phyloP scores from a whole-genome alignment of 345 rosid species.

The Cardamine resedifolia region DNA sequence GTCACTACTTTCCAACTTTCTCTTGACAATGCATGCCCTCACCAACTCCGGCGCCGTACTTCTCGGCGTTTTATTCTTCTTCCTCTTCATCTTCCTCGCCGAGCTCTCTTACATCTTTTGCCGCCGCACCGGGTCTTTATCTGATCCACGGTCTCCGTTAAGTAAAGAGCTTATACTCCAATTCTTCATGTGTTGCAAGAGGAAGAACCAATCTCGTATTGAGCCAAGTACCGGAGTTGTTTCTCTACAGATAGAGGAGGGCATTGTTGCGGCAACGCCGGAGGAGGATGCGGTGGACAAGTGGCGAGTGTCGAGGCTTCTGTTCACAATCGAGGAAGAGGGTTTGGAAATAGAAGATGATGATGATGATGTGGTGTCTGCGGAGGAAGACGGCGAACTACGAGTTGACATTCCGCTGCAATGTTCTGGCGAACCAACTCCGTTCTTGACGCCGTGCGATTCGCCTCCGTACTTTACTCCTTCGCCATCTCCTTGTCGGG shows the following conservation, averaged over 20 bases:
- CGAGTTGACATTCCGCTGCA: slow-evolving; percentile 18
- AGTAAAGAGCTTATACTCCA: slow-evolving; percentile 31
- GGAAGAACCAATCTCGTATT: slow-evolving; percentile 29
- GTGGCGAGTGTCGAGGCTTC: slow-evolving; percentile 36
- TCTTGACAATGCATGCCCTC: slow-evolving; percentile 32
- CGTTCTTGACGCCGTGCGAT: slow-evolving; percentile 38
- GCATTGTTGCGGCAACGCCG: background rate
- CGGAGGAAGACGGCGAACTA: background rate
- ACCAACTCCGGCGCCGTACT: slow-evolving; percentile 36
- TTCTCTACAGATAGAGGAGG: slow-evolving; percentile 22
- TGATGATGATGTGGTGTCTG: slow-evolving; percentile 2
- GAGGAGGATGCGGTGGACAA: slow-evolving; percentile 13
- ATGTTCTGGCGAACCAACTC: slow-evolving; percentile 30
- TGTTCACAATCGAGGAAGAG: slow-evolving; percentile 38
- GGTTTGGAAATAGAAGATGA: slow-evolving; percentile 27
- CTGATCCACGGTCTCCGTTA: slow-evolving; percentile 21
- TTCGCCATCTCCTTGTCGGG: slow-evolving; percentile 39
- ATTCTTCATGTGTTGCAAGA: slow-evolving; percentile 33
- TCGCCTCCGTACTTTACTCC: slow-evolving; percentile 39
- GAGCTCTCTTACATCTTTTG: slow-evolving; percentile 37
- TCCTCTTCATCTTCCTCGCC: slow-evolving; percentile 28
- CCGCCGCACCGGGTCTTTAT: slow-evolving; percentile 1
- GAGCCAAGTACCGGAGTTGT: slow-evolving; percentile 25
- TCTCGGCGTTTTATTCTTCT: slow-evolving; percentile 37
- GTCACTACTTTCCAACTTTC: background rate